phyloP scores from a whole-genome alignment of 2,329 filamentous ascomycete genomes.

The Calonectria hawksworthii region DNA sequence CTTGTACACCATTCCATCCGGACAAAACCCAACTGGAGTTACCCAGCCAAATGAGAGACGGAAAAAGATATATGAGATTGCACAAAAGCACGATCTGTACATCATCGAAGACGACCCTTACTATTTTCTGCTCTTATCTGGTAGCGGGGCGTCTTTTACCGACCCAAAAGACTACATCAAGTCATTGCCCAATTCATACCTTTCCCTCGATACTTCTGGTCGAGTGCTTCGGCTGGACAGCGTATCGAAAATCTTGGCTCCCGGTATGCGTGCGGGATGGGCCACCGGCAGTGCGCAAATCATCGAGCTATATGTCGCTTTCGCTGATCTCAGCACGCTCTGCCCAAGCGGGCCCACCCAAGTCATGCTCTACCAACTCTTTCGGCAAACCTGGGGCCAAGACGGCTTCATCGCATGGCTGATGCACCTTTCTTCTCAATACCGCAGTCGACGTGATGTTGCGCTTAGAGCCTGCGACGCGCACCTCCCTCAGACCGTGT shows the following conservation, averaged over 20 bases:
- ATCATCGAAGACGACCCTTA: constrained; percentile 1
- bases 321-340: not conserved
- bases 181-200: not conserved
- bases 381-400: not conserved
- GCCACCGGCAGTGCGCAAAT: not conserved
- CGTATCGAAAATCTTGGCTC: not conserved
- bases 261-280: not conserved
- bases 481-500: not conserved
- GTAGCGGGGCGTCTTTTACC: not conserved
- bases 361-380: not conserved
- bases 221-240: not conserved
- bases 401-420: not conserved
- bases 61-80: not conserved
- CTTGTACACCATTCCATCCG: not conserved
- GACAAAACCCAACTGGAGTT: not conserved
- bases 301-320: not conserved
- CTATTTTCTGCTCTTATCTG: not conserved
- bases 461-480: not conserved
- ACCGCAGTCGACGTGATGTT: not conserved
- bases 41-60: not conserved
- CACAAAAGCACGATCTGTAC: not conserved
- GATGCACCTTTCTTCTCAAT: not conserved
- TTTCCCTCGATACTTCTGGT: not conserved
- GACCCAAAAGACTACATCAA: not conserved
- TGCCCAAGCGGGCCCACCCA: not conserved